Base-by-base conservation (phyloP, 2,329 filamentous ascomycete species). In the Cladorrhinum sp. region DNA sequence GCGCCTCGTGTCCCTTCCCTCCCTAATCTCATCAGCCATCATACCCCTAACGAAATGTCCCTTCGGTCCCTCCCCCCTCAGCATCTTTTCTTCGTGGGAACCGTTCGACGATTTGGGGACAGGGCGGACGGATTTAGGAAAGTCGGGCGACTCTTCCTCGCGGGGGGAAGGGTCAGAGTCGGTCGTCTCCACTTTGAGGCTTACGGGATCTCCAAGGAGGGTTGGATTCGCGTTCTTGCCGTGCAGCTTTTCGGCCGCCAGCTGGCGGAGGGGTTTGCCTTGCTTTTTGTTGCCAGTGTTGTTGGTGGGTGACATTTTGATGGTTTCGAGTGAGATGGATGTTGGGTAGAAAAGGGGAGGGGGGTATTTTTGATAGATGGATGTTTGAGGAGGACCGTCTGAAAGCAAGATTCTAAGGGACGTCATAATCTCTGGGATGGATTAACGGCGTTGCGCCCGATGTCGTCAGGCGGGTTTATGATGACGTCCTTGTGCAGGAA, bases 141-240 rank as follows among this genome's bases (percentile, higher is more conserved):
- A 36, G 7, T 57, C 20, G 26, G 52, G 53, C 1, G 26, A 28
- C 4, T 55, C 26, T 30, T 30, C 54, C 14, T 23, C 55, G 8
- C 36, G 26, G 21, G 42, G 42, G 26, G 57, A 6, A 49, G 42
- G 12, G 24, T 49, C 51, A 30, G 57, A 36, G 60, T 63, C 56
- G 59, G 53, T 65, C 2, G 64, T 65, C 51, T 68, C 68, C 46
- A 64, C 57, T 28, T 68, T 67, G n/a, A 69, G 57, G 3, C 64
- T 65, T 56, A 66, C 64, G 9, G 68, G 68, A 21, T 69, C 68
- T 55, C 68, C 68, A 2, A 69, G 63, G 54, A 62, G 59, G 36
- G 64, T 63, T 2, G 68, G 68, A 54, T 69, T 69, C 57, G 65
- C 65, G 16, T 51, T 57, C 30, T 65, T 60, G 59, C 66, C 66